Percentiles rank a stretch among this genome's conserved stretches.
Evolutionary conservation across 495 filamentous ascomycete species (phyloP).

Genomic region (Lichenothelia convexa): DNA sequence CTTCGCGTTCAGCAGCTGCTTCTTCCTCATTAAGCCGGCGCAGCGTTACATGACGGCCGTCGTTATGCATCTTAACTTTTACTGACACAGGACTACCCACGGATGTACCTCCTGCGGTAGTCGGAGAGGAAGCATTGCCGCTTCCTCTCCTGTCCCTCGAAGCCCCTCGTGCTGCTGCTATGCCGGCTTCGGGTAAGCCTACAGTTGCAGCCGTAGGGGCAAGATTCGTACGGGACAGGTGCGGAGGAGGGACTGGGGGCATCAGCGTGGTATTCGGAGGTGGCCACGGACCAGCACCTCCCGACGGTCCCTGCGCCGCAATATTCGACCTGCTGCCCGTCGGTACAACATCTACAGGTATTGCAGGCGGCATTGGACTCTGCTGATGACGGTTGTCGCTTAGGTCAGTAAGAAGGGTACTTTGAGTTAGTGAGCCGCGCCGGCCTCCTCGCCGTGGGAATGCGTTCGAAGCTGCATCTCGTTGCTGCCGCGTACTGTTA

Average conservation of each 20-base stretch:
- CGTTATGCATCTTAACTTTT: conserved; percentile 63
- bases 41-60: conserved; percentile 66
- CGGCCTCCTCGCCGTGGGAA: not conserved
- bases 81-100: conserved; percentile 61
- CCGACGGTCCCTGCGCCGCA: too few species aligned
- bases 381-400: not conserved
- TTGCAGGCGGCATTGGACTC: too few species aligned
- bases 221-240: not conserved
- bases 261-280: too few species aligned
- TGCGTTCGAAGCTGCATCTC: too few species aligned
- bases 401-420: not conserved
- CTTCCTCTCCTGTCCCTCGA: too few species aligned
- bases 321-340: not conserved
- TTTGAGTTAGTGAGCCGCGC: not conserved
- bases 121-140: conserved; percentile 5
- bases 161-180: conserved; percentile 1
- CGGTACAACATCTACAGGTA: not conserved
- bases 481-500: not conserved
- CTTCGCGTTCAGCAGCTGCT: conserved; percentile 43
- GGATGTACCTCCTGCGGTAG: conserved; percentile 6
- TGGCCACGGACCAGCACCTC: too few species aligned
- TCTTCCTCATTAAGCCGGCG: conserved; percentile 67
- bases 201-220: not conserved
- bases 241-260: too few species aligned
- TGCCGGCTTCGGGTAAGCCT: not conserved